A percentile compares a stretch with the other conserved stretches of the same genome.
Evolutionary conservation across 805 yeast species (phyloP).

Genomic region (Vanderwaltozyma tropicalis): DNA sequence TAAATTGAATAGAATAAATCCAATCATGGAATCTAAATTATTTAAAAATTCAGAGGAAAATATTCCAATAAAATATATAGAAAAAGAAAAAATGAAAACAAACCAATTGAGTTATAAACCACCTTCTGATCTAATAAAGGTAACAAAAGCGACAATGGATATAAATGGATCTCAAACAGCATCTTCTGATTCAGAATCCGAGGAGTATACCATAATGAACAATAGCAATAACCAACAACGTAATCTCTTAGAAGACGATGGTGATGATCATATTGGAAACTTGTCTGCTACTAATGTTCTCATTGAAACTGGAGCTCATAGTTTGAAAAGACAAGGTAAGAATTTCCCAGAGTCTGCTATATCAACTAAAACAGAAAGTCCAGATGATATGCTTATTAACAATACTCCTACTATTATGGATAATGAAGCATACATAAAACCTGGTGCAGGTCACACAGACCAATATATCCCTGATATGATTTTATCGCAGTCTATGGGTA

Average conservation of each 20-base stretch:
- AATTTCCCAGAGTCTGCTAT: neutral
- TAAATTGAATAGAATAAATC: neutral
- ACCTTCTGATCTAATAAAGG: conserved; percentile 3
- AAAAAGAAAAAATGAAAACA: conserved; percentile 4
- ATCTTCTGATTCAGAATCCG: neutral
- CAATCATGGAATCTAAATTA: neutral
- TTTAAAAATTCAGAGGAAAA: neutral
- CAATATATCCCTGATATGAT: conserved; percentile 35
- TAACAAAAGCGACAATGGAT: neutral
- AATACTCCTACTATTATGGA: neutral
- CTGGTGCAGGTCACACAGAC: conserved; percentile 8
- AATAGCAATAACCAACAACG: too few species aligned
- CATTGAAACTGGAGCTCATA: conserved; percentile 8
- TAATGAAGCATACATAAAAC: conserved; percentile 2
- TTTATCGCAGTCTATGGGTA: conserved; percentile 45
- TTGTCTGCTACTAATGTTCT: conserved; percentile 3
- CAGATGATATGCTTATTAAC: too few species aligned
- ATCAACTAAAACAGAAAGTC: neutral
- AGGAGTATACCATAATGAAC: too few species aligned
- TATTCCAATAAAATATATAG: neutral
- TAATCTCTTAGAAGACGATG: too few species aligned
- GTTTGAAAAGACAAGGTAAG: conserved; percentile 14
- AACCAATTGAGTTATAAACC: conserved; percentile 14
- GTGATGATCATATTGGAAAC: conserved; percentile 13
- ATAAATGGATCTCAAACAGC: neutral